Evolutionary conservation across 2,329 filamentous ascomycete species (phyloP), one percentile per base, ranked within the genome.

Genomic region (Paecilomyces fulvus): DNA sequence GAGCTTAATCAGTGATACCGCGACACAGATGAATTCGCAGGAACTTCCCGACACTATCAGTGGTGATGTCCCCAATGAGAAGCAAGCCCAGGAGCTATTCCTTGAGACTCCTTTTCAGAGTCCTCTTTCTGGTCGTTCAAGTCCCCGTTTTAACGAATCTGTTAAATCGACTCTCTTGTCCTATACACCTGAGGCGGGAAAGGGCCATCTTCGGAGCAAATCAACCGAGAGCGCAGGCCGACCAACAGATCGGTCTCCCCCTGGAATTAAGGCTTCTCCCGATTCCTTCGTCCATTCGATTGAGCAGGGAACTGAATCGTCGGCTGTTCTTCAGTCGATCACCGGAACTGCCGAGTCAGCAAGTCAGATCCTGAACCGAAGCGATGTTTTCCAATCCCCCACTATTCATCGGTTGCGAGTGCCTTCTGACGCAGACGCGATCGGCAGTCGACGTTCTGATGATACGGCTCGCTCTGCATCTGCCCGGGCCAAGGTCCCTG

Each of bases 311-410:
- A 90, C 86, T 4, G 83, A 88, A 56, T 92, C 88, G 1, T 89
- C 85, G 2, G 76, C 86, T 30, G 79, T 87, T 1, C 79, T 85
- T 3, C 89, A 88, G 3, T 85, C 84, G 0, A 83, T 82, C 55
- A 88, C 92, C 48, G 89, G 92, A 57, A 83, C 79, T n/a, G 79
- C 80, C 56, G 86, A 87, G 51, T 95, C 92, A 3, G 92, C 89
- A 2, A 97, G 92, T 68, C 91, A 96, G 71, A 96, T 97, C 37
- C 76, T 99, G 8, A 83, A 84, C 54, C 85, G 89, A 31, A 96
- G 91, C 63, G 90, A 94, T 63, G 88, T 96, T 8, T 97, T 99
- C 65, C 85, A 88, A 62, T 86, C 85, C 25, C 90, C 90, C 14
- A 89, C 87, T 0, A 82, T 91, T 51, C 65, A 73, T 52, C 69